Evolutionary conservation across 2,329 filamentous ascomycete species (phyloP), one percentile per base, ranked within the genome.

Genomic region (Graphiopsis chlorocephala): DNA sequence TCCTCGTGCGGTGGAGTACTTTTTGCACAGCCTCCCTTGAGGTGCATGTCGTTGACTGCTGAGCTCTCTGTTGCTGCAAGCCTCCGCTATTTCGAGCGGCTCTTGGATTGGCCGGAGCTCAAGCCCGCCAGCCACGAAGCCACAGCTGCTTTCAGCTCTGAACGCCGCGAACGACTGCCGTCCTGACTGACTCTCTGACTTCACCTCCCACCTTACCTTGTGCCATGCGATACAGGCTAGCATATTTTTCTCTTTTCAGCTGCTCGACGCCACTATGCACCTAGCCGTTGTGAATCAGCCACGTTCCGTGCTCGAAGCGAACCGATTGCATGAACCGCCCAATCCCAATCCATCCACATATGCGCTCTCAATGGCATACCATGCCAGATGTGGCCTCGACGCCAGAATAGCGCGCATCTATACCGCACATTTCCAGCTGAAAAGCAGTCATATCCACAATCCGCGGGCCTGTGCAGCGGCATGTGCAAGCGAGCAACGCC

Each of bases 1-100:
- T 52, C 8, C 45, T 31, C 29, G 17, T 29, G 25, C 17, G 50
- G 28, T 53, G 50, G 50, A 28, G 25, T 20, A 20, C 26, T 28
- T 53, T 52, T 35, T 52, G 59, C 59, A 61, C 59, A 61, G 59
- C 59, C 59, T 53, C 59, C 50, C 26, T 31, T 25, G 45, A 26
- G 29, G 25, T 61, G 59, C 59, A 61, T 47, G 29, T 33, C 15
- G 23, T 52, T 2, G 11, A 52, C 42, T 26, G 59, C 59, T 47
- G 47, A 31, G 59, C 31, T 53, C 31, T 53, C 4, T 28, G 29
- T 20, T 31, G 26, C 47, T 61, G 59, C 47, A 52, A 61, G 58
- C 58, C 58, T 50, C 47, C 42, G 59, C 59, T 61, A 52, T 52
- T 61, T 53, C 29, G 17, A 61, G 28, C 31, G 31, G 29, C 45